These are phyloP conservation scores for Myochromella boudieri DNA, from an alignment of 768 basidiomycete genomes.

Conservation along the genomic window DNA sequence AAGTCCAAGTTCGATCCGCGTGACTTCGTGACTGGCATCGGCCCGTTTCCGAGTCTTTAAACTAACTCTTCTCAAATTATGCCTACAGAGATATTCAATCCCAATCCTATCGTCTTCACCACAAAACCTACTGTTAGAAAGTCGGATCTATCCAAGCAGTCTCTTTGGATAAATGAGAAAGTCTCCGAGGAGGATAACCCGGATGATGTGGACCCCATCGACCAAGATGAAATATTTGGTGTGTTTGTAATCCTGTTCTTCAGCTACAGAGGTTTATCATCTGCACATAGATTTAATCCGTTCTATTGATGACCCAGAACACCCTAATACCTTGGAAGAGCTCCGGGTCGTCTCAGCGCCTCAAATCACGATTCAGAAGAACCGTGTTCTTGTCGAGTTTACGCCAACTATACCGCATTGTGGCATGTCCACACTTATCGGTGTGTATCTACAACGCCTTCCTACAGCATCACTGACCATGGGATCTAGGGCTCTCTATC, in stretches of 20 bases:
- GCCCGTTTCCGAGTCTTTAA: slow-evolving; percentile 12
- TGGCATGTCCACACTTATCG: slow-evolving; percentile 95
- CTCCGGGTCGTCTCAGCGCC: slow-evolving; percentile 91
- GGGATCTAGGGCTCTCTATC: slow-evolving; percentile 79
- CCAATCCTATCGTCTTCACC: slow-evolving; percentile 83
- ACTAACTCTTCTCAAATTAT: slow-evolving; percentile 29
- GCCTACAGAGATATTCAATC: slow-evolving; percentile 74
- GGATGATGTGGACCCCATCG: slow-evolving; percentile 70
- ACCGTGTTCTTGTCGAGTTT: slow-evolving; percentile 83
- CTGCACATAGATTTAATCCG: slow-evolving; percentile 74
- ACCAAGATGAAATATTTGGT: slow-evolving; percentile 95
- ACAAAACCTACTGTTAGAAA: slow-evolving; percentile 46
- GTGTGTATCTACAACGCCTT: slow-evolving; percentile 39
- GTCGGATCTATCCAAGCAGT: slow-evolving; percentile 40
- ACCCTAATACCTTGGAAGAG: slow-evolving; percentile 91
- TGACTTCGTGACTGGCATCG: slow-evolving; percentile 22
- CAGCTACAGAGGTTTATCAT: slow-evolving; percentile 1
- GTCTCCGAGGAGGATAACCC: slow-evolving; percentile 45
- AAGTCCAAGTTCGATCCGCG: slow-evolving; percentile 11
- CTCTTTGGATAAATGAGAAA: slow-evolving; percentile 62
- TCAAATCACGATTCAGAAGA: slow-evolving; percentile 63
- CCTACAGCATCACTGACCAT: slow-evolving; percentile 6
- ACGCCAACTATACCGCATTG: slow-evolving; percentile 98
- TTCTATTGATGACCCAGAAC: slow-evolving; percentile 93
- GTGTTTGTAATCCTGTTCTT: background rate